Evolutionary conservation across 2,329 filamentous ascomycete species (phyloP).

Genomic region (Ophiostoma triangulosporum): DNA sequence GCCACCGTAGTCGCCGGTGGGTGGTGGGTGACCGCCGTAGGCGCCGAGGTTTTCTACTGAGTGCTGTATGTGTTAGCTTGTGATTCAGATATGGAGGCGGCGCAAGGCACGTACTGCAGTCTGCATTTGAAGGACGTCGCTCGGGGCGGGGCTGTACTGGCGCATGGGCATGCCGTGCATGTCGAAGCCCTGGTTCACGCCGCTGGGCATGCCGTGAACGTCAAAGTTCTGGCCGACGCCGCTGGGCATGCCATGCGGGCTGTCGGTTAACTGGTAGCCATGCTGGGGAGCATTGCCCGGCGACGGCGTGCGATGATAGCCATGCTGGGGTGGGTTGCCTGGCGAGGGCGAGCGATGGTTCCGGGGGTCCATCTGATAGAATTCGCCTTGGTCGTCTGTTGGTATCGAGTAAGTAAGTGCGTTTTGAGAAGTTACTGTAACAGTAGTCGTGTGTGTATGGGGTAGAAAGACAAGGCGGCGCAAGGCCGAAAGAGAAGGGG

Average conservation of each 20-base stretch:
- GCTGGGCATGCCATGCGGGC: conserved; percentile 45
- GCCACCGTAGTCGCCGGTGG: conserved; percentile 13
- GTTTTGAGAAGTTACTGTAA: background rate
- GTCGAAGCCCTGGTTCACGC: conserved; percentile 37
- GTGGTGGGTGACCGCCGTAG: conserved; percentile 33
- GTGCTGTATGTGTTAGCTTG: conserved; percentile 24
- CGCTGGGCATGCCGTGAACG: conserved; percentile 38
- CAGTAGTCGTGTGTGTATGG: conserved; percentile 36
- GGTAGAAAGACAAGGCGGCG: background rate
- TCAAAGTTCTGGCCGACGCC: conserved; percentile 38
- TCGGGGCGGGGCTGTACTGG: conserved; percentile 40
- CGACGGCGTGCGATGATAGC: conserved; percentile 61
- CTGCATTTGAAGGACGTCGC: conserved; percentile 67
- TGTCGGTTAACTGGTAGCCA: conserved; percentile 73
- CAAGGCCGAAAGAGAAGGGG: background rate
- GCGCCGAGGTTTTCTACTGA: conserved; percentile 34
- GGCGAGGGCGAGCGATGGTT: conserved; percentile 61
- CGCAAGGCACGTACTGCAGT: conserved; percentile 52
- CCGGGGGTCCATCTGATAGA: conserved; percentile 43
- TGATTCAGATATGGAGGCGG: background rate
- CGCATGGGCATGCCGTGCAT: conserved; percentile 35
- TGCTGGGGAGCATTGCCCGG: conserved; percentile 60
- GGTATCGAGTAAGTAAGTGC: background rate
- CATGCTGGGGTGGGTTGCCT: conserved; percentile 55
- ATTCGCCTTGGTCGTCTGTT: conserved; percentile 25